phyloP scores from a whole-genome alignment of 257 asterid genomes.

The Gentiana macrophylla region DNA sequence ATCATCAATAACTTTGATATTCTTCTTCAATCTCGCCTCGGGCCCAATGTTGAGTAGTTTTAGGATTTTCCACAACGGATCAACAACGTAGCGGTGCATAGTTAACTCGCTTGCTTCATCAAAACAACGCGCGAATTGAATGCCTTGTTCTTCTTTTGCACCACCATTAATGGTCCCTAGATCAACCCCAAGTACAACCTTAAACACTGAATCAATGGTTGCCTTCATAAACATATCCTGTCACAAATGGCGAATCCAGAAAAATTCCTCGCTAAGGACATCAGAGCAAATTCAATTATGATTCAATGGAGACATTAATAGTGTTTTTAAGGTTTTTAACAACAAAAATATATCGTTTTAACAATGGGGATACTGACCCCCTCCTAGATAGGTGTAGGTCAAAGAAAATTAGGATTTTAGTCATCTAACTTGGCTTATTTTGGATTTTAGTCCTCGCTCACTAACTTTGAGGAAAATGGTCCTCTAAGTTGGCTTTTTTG shows the following conservation, averaged over 20 bases:
- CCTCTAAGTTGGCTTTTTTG: too few species aligned
- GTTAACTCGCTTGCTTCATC: slow-evolving; percentile 58
- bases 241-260: neutral
- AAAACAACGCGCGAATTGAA: slow-evolving; percentile 37
- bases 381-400: too few species aligned
- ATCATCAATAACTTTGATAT: slow-evolving; percentile 33
- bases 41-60: slow-evolving; percentile 47
- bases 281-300: too few species aligned
- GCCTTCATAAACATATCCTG: slow-evolving; percentile 67
- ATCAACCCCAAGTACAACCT: slow-evolving; percentile 58
- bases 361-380: neutral
- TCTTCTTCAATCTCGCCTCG: slow-evolving; percentile 43
- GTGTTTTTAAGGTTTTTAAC: too few species aligned
- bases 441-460: too few species aligned
- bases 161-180: slow-evolving; percentile 42
- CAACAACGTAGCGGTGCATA: slow-evolving; percentile 31
- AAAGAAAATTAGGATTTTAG: too few species aligned
- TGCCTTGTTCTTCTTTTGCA: slow-evolving; percentile 23
- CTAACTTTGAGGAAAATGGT: too few species aligned
- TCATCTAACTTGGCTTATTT: too few species aligned
- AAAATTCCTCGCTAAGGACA: too few species aligned
- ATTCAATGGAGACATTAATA: too few species aligned
- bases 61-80: slow-evolving; percentile 44
- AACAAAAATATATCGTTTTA: neutral
- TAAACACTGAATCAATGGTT: slow-evolving; percentile 54